Conservation (phyloP, 768 basidiomycete genomes). For the Scleroderma bovista region DNA sequence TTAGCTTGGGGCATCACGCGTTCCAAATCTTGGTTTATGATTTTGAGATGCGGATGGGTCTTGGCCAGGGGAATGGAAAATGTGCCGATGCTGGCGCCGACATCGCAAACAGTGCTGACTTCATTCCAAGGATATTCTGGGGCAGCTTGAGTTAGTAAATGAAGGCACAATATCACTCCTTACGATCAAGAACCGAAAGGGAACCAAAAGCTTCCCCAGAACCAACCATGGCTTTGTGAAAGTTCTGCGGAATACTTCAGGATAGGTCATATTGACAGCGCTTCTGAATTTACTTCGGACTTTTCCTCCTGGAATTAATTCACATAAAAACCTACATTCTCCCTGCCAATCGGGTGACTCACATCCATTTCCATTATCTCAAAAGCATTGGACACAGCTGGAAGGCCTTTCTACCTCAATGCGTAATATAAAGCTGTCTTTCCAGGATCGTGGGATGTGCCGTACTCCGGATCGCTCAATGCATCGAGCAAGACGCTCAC, state of each 20-base stretch:
- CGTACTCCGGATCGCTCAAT: constrained; percentile 21
- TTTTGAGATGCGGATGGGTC: not conserved
- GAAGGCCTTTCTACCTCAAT: constrained; percentile 5
- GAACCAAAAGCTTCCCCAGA: constrained; percentile 16
- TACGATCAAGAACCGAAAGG: constrained; percentile 8
- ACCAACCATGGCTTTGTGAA: constrained; percentile 21
- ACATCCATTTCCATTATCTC: constrained; percentile 21
- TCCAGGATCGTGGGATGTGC: constrained; percentile 15
- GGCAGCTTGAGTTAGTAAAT: constrained; percentile 6
- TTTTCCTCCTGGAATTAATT: too few relatives aligned
- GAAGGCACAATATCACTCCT: not conserved
- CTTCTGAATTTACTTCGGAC: too few relatives aligned
- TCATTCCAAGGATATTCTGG: not conserved
- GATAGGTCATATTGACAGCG: constrained; percentile 1
- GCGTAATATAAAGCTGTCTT: constrained; percentile 19
- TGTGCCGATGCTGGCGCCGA: not conserved
- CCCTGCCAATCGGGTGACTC: constrained; percentile 4
- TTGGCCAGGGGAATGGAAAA: not conserved
- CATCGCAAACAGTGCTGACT: not conserved
- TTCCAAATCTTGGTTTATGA: not conserved
- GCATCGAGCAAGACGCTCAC: constrained; percentile 17
- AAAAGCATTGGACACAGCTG: constrained; percentile 14
- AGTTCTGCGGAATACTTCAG: constrained; percentile 10
- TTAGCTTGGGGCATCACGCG: not conserved
- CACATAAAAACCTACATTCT: too few relatives aligned